Evolutionary conservation across 257 asterid species (phyloP), one percentile per base, ranked within the genome.

Genomic region (Fraxinus anomala): DNA sequence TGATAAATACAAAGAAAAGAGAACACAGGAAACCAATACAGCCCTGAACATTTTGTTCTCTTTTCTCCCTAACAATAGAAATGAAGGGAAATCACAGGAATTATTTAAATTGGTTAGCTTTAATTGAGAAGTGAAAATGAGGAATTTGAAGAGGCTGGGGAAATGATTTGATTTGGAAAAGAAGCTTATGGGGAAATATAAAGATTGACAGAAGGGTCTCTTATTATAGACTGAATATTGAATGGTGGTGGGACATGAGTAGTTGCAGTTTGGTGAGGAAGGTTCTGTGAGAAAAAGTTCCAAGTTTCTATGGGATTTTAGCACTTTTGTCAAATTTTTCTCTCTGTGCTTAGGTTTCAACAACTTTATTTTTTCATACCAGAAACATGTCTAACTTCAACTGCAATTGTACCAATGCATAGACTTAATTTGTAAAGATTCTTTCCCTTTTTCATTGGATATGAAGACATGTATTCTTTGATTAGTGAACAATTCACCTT

Each of bases 231-330:
- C 33, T 51, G 81, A 65, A 24, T 40, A 42, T 2, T 42, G 51
- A 75, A 68, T 37, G 26, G 92, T 88, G 92, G 96, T 88, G 92
- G 96, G 93, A 70, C 81, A 86, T 63, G 81, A 77, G 89, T 87
- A 54, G 96, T 85, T 88, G 81, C 84, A 81, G 92, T 88, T 92
- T 84, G 97, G 94, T 89, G 74, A 82, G 80, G 81, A 86, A 81
- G 24, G 21, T 83, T 76, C 69, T 59, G 31, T 73, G 61, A 74
- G 67, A 68, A 37, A 33, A 70, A 17, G 63, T 73, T 77, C 47
- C 47, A 63, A 63, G 24, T 79, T 77, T 76, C 8, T 28, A 34
- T 76, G 12, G 19, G 36, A 54, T 69, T 40, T 8, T 11, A 82
- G 82, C 82, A 84, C 85, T 70, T 80, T 80, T 31, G 86, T 75